Conservation (phyloP, 2,329 filamentous ascomycete species). For the Aureobasidium sp. region DNA sequence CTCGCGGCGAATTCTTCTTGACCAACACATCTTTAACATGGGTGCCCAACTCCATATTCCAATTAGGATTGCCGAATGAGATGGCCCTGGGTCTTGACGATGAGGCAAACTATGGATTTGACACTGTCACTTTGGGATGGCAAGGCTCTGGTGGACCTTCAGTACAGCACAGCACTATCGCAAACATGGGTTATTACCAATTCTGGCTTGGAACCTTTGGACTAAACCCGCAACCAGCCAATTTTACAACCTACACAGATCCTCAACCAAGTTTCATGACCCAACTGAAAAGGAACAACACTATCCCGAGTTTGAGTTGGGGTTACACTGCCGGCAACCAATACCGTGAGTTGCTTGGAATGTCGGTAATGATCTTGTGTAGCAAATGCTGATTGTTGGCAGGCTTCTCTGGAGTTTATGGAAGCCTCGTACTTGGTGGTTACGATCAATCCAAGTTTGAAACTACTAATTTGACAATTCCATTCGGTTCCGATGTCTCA, state of each 20-base stretch:
- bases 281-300: constrained; percentile 26
- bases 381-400: not conserved
- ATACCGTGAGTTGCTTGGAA: constrained; percentile 22
- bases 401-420: constrained; percentile 28
- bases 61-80: constrained; percentile 48
- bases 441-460: constrained; percentile 33
- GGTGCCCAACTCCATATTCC: constrained; percentile 53
- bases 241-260: constrained; percentile 29
- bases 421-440: constrained; percentile 33
- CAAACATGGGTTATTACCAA: constrained; percentile 19
- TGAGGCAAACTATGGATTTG: constrained; percentile 27
- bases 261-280: constrained; percentile 31
- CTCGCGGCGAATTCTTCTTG: constrained; percentile 40
- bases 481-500: constrained; percentile 26
- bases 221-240: constrained; percentile 29
- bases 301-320: constrained; percentile 31
- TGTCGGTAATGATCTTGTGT: not conserved
- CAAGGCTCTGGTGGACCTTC: constrained; percentile 27
- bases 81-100: constrained; percentile 43
- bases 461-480: constrained; percentile 27
- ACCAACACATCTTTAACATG: constrained; percentile 51
- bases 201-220: constrained; percentile 32
- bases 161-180: constrained; percentile 25
- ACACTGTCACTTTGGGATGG: constrained; percentile 30
- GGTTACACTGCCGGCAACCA: constrained; percentile 34